Base-by-base conservation (phyloP, 495 filamentous ascomycete genomes). In the Recurvomyces mirabilis region DNA sequence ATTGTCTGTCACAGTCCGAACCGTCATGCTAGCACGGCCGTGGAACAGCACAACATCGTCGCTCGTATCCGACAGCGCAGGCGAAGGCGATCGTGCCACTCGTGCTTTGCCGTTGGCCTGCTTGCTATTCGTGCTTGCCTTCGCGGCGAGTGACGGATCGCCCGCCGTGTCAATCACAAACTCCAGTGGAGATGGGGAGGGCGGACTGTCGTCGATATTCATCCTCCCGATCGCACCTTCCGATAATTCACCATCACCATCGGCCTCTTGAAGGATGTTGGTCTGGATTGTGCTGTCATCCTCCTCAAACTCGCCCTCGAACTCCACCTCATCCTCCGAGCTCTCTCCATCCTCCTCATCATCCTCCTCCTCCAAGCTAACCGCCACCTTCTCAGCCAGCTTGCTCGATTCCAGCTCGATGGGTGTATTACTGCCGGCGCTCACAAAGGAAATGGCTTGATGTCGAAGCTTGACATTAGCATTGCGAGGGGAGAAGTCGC, bases 361-460 rank as follows among this genome's bases (percentile, higher is more conserved):
- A 1, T 49, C 41, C 15, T 49, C 38, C 4, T 45, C 51, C 19
- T 30, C 40, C 14, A n/a, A 13, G 28, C n/a, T 13, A 15, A 43
- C 25, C 17, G 10, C 43, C 2, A 20, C 31, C 22, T 31, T 18
- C 13, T 10, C 21, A 15, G 31, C 30, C 23, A 20, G 3, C 7
- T 38, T 32, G 18, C 39, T 25, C 21, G 13, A 13, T 21, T 38
- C 47, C 7, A 25, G 38, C 33, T 44, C 19, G 9, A 31, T 15
- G 4, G 44, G 40, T 15, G 43, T 40, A 20, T 38, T 43, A 4
- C 11, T 20, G n/a, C 41, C 42, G 19, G 78, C 82, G 48, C 81
- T 82, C 41, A 94, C 72, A 54, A 95, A 95, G 0, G 61, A 53
- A 29, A 94, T 72, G n/a, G 71, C 68, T 36, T 73, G 66, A 40